phyloP scores from a whole-genome alignment of 345 rosid genomes.

The Eutrema yunnanense region DNA sequence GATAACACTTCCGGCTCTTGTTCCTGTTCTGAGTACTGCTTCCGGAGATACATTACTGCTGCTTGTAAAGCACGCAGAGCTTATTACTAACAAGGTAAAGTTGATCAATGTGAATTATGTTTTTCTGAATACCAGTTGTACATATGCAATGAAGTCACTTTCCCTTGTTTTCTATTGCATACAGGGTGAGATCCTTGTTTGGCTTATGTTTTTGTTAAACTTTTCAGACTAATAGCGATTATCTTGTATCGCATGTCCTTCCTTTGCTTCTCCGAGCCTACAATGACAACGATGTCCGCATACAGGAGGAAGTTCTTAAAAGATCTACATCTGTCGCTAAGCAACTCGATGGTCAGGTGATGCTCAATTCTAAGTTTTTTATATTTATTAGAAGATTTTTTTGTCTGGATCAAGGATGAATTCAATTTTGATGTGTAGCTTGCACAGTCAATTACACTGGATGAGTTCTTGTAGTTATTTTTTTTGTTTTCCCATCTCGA shows the following conservation, averaged over 20 bases:
- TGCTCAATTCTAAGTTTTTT: not conserved
- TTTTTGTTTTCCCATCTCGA: not conserved
- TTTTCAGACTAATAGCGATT: slow-evolving; percentile 68
- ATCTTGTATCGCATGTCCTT: slow-evolving; percentile 57
- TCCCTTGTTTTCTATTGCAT: not conserved
- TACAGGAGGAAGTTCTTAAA: slow-evolving; percentile 88
- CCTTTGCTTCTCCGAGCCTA: slow-evolving; percentile 91
- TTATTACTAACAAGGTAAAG: slow-evolving; percentile 77
- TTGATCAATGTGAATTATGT: not conserved
- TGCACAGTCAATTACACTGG: not conserved
- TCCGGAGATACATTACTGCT: slow-evolving; percentile 85
- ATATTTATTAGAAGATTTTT: not conserved
- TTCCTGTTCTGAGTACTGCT: slow-evolving; percentile 87
- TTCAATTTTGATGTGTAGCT: not conserved
- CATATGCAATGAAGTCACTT: slow-evolving; percentile 7
- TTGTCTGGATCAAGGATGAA: not conserved
- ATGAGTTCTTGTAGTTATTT: not conserved
- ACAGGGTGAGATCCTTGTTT: not conserved
- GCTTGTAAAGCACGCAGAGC: slow-evolving; percentile 90
- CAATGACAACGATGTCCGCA: slow-evolving; percentile 91
- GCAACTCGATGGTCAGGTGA: slow-evolving; percentile 88
- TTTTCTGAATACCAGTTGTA: not conserved
- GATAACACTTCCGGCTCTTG: slow-evolving; percentile 85
- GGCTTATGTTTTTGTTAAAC: slow-evolving; percentile 11
- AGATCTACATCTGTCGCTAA: slow-evolving; percentile 62